Conservation (phyloP, 805 yeast genomes). For the Pichia occidentalis region DNA sequence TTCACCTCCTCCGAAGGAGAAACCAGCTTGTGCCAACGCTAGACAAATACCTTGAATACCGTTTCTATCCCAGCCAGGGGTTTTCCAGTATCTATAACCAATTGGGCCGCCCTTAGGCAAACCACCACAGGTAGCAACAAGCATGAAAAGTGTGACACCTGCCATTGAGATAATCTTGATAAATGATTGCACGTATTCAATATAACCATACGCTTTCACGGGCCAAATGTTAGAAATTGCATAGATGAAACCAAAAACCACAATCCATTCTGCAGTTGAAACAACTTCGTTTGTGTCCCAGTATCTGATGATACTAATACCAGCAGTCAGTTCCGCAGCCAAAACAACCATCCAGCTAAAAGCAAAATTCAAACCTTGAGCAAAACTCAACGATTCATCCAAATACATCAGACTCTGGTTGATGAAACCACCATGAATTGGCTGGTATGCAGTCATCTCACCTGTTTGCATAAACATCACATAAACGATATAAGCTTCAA, state of each 20-base stretch:
- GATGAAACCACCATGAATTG: constrained; percentile 55
- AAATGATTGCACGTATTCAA: constrained; percentile 37
- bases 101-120: constrained; percentile 37
- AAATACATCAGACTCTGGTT: constrained; percentile 35
- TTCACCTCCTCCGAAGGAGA: constrained; percentile 58
- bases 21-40: constrained; percentile 50
- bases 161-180: constrained; percentile 56
- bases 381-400: constrained; percentile 52
- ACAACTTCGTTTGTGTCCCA: constrained; percentile 42
- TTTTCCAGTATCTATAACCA: constrained; percentile 44
- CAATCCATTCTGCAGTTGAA: constrained; percentile 52
- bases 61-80: constrained; percentile 49
- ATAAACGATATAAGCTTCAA: constrained; percentile 53
- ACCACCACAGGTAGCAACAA: constrained; percentile 45
- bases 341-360: constrained; percentile 58
- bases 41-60: constrained; percentile 54
- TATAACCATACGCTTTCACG: constrained; percentile 39
- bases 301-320: constrained; percentile 52
- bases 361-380: constrained; percentile 58
- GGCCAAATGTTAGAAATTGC: constrained; percentile 28
- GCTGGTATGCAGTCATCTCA: constrained; percentile 55
- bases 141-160: constrained; percentile 42
- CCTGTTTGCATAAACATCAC: constrained; percentile 59
- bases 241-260: constrained; percentile 42
- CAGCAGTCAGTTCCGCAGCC: constrained; percentile 60